Base-by-base conservation (phyloP, 441 rosid genomes). In the Gossypium davidsonii region DNA sequence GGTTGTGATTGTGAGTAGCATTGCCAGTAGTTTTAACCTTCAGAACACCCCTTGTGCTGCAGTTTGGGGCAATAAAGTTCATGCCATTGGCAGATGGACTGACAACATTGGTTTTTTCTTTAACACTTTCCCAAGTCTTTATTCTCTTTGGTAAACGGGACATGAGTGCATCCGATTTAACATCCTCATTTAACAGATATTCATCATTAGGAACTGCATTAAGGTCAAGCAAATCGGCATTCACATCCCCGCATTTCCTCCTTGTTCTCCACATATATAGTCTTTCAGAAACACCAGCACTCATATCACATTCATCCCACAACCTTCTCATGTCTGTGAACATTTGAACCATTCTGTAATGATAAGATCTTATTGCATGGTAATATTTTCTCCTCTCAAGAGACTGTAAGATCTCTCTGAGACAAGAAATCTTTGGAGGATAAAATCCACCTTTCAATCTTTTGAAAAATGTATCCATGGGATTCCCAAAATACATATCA, bases 391-490 rank as follows among this genome's bases (percentile, higher is more conserved):
- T 85, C 77, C 81, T 78, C 71, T 83, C 83, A 62, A 85, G 10
- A 58, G 77, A 82, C 73, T 76, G 81, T 80, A 74, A 73, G 14
- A 79, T 75, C 76, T 87, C 81, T 71, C 85, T 81, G 28, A 63
- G 78, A 71, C 69, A 74, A 80, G 87, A 75, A 72, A 86, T 81
- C 72, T 78, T 76, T 1, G 89, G 91, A 76, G 82, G 82, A 78
- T 84, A 85, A 68, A 73, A 81, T 66, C 94, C 94, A 70, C 83
- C 89, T 82, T 79, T 87, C 83, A 89, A 71, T 73, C 79, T 82
- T 72, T 77, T 70, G 83, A 82, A 87, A 73, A 89, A 79, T 28
- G 8, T 70, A 77, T 86, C 88, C 82, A 77, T 26, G 2, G 91
- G 91, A 77, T 83, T 89, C 76, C 91, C 94, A 76, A 89, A 85